These are phyloP conservation scores for Parascedosporium putredinis DNA, from an alignment of 2,329 filamentous ascomycete genomes.

Conservation along the genomic window DNA sequence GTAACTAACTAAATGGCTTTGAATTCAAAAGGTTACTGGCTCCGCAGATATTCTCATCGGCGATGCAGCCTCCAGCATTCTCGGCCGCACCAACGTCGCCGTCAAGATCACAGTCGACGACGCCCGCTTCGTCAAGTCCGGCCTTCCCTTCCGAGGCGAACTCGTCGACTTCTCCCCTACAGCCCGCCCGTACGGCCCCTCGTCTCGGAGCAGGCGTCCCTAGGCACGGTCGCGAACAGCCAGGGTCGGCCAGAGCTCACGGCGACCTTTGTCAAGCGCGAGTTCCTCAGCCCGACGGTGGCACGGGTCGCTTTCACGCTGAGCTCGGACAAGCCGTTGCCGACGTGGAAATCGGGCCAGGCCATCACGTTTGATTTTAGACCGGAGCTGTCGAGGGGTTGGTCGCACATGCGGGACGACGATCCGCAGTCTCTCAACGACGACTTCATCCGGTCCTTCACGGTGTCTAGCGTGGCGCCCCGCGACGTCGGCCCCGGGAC, in stretches of 20 bases:
- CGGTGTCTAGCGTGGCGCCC: constrained; percentile 54
- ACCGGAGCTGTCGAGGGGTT: constrained; percentile 58
- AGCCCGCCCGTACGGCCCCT: constrained; percentile 65
- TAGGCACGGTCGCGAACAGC: not conserved
- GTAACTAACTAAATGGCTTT: too few relatives aligned
- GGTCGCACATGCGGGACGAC: constrained; percentile 73
- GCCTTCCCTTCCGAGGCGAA: constrained; percentile 58
- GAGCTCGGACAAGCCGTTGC: constrained; percentile 13
- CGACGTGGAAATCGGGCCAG: constrained; percentile 57
- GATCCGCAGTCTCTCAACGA: constrained; percentile 75
- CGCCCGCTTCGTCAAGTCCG: constrained; percentile 51
- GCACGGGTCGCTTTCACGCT: constrained; percentile 48
- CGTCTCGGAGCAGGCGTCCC: constrained; percentile 38
- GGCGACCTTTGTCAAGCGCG: constrained; percentile 49
- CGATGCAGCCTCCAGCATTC: constrained; percentile 45
- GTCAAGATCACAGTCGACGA: constrained; percentile 55
- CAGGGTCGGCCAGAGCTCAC: constrained; percentile 15
- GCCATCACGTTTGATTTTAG: constrained; percentile 60
- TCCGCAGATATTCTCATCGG: constrained; percentile 56
- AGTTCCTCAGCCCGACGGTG: constrained; percentile 54
- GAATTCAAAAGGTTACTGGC: constrained; percentile 59
- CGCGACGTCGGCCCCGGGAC: constrained; percentile 12
- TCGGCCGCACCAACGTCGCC: constrained; percentile 63
- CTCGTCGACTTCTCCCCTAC: constrained; percentile 60
- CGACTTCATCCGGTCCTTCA: constrained; percentile 76